Evolutionary conservation across 345 rosid genomes (phyloP).

Genomic region (Melaleuca alternifolia): DNA sequence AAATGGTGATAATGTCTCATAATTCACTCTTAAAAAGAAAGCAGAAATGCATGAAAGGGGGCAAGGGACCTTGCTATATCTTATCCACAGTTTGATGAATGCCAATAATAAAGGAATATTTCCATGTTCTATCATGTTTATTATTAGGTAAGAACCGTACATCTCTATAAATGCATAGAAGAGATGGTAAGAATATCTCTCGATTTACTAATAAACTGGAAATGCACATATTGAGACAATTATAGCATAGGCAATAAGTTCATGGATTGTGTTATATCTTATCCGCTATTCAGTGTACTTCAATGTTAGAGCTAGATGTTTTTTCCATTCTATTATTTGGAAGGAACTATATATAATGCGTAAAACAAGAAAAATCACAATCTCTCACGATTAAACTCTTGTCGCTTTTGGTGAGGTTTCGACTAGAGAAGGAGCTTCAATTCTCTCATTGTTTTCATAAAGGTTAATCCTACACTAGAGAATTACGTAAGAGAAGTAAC

Average conservation of each 20-base stretch:
- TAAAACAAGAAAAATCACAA: not conserved
- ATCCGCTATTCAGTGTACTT: not conserved
- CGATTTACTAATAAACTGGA: too few species aligned
- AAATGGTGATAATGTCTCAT: not conserved
- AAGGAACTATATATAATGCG: not conserved
- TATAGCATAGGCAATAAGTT: too few species aligned
- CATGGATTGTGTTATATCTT: too few species aligned
- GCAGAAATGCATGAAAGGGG: not conserved
- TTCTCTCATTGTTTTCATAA: not conserved
- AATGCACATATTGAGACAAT: too few species aligned
- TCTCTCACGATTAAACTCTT: not conserved
- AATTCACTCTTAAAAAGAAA: not conserved
- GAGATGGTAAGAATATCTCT: too few species aligned
- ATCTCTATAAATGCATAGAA: too few species aligned
- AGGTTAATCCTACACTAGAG: not conserved
- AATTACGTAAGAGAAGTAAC: not conserved
- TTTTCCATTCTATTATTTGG: not conserved
- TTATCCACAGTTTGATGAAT: too few species aligned
- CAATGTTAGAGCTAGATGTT: not conserved
- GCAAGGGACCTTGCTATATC: too few species aligned
- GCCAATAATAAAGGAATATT: too few species aligned
- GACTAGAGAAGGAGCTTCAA: not conserved
- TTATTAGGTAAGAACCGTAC: too few species aligned
- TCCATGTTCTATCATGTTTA: too few species aligned
- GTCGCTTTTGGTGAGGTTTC: fast-evolving